Evolutionary conservation across 441 rosid genomes (phyloP).

Genomic region (Sinapis alba): DNA sequence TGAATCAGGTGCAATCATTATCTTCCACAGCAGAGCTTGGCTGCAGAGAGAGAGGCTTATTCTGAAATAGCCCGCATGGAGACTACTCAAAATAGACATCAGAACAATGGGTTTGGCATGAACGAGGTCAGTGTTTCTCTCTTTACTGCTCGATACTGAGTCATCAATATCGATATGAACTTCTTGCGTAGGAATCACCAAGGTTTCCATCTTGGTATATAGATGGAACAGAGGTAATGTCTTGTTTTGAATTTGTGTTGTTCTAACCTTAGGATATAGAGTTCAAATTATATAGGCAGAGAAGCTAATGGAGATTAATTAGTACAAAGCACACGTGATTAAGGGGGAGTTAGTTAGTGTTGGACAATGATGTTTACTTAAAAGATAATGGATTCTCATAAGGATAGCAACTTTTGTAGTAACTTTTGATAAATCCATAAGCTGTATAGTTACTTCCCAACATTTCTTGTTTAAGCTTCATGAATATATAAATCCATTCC

Average conservation of each 20-base stretch:
- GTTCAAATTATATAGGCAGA: neutral
- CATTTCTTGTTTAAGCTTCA: neutral
- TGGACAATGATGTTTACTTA: constrained; percentile 27
- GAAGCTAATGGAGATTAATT: neutral
- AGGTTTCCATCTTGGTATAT: constrained; percentile 24
- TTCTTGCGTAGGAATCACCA: constrained; percentile 20
- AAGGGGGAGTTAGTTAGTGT: constrained; percentile 26
- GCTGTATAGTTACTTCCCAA: constrained; percentile 19
- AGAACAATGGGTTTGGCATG: constrained; percentile 25
- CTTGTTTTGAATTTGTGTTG: neutral
- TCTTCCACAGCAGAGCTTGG: constrained; percentile 72
- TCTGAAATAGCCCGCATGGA: constrained; percentile 76
- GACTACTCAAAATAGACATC: constrained; percentile 43
- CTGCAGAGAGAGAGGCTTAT: constrained; percentile 63
- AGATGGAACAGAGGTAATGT: neutral
- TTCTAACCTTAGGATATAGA: neutral
- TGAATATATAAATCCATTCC: neutral
- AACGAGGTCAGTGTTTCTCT: constrained; percentile 6
- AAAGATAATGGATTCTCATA: constrained; percentile 22
- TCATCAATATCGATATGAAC: constrained; percentile 28
- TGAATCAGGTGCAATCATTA: constrained; percentile 40
- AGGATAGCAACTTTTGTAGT: constrained; percentile 20
- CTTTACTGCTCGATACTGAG: constrained; percentile 5
- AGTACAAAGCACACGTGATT: constrained; percentile 21
- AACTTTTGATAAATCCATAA: constrained; percentile 17